Evolutionary conservation across 306 rosid genomes (phyloP), one percentile per base, ranked within the genome.

Genomic region (Castanopsis chinensis): DNA sequence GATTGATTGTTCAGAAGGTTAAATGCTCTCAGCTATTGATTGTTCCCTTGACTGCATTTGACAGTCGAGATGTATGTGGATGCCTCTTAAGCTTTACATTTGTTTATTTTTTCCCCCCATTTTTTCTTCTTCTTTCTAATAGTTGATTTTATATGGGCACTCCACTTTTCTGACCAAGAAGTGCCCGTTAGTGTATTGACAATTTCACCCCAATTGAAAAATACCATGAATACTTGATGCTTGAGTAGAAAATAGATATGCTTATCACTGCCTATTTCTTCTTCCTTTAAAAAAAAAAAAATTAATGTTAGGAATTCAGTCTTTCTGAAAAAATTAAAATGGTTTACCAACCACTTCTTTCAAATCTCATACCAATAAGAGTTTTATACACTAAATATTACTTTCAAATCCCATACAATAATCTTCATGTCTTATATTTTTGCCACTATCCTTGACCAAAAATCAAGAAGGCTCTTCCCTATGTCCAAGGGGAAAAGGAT

Each of bases 81-180:
- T 87, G 86, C 91, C 65, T 79, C 79, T 85, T 69, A 83, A 21
- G 64, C 27, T 58, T 83, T 10, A 79, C 28, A 72, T 80, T 86
- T 79, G 4, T 35, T 3, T 1, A 35, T 3, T 35, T 3, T 35
- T 35, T 82, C 86, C 79, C 17, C 67, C 78, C 82, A 73, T 76
- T 60, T 85, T 73, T 75, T 71, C 37, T 28, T 69, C 69, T 32
- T 61, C 6, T 25, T 12, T 43, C 41, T 35, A 35, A 3, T 35
- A 35, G 41, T 59, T 59, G 65, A 59, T 21, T 21, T 21, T 5
- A 11, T 59, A 21, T 11, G 32, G 30, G 65, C 65, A 5, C 65
- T 23, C 14, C 64, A 58, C 32, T 59, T 20, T 21, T 23, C 30
- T 59, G 32, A 59, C 28, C 10, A 1, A 21, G 63, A 27, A 8